Evolutionary conservation across 495 filamentous ascomycete genomes (phyloP), one percentile per base, ranked within the genome.

Genomic region (Clohesyomyces aquaticus): DNA sequence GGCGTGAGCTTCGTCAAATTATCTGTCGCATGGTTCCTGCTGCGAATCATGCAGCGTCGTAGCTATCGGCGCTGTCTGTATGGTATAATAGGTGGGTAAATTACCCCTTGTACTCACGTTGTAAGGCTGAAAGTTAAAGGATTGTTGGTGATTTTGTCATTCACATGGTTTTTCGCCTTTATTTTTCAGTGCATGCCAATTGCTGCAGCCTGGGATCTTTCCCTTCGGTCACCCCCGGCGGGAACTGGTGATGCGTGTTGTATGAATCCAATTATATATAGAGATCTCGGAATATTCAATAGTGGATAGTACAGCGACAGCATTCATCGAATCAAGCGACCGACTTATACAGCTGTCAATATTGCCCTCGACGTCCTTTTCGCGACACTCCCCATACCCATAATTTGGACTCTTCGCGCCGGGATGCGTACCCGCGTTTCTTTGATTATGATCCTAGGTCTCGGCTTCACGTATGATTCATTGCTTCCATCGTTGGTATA

Each of bases 141-240:
- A n/a, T 10, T 50, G 1, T 26, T 60, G n/a, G 46, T 35, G 16
- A 4, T 29, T 9, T 22, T 60, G 27, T 18, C 46, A 1, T 38
- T 60, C 18, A 21, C 28, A 16, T 60, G 45, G 48, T 50, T 41
- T 22, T 25, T 11, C 4, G n/a, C 23, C 3, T n/a, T 50, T n/a
- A n/a, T 60, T 18, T 42, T 60, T n/a, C 57, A 52, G 48, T 60
- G 57, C 48, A 16, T 41, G n/a, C 57, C 45, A 9, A 26, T 60
- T 22, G 16, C n/a, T n/a, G 57, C 43, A 9, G 57, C 45, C 35
- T 60, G 43, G 57, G 23, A 60, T 38, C 29, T 19, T 25, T n/a
- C 43, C 18, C 21, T n/a, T 18, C 21, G 14, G 18, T 8, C 43
- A 8, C 16, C 21, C 4, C 16, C 4, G 4, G 18, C 8, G 4